These are phyloP conservation scores for Pseudocercospora macadamiae DNA, from an alignment of 2,329 filamentous ascomycete species.

Conservation along the genomic window DNA sequence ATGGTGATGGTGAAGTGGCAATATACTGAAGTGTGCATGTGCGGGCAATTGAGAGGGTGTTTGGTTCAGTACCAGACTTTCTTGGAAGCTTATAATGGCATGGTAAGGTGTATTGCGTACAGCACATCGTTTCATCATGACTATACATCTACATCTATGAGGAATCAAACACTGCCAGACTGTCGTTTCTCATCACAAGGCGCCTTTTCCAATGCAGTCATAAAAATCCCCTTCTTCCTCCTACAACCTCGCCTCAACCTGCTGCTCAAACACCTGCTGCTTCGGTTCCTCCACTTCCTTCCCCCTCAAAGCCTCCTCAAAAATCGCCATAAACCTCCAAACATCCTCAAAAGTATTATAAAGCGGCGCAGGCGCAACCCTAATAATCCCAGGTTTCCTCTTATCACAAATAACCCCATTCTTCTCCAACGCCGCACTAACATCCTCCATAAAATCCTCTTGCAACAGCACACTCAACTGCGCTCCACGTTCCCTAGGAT, in stretches of 20 bases:
- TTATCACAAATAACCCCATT: slow-evolving; percentile 79
- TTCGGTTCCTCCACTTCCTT: background rate
- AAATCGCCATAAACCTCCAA: slow-evolving; percentile 60
- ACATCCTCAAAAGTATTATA: slow-evolving; percentile 83
- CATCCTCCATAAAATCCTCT: slow-evolving; percentile 69
- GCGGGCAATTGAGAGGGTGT: too few relatives aligned
- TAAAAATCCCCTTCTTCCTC: background rate
- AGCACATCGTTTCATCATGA: too few relatives aligned
- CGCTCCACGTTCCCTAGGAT: slow-evolving; percentile 69
- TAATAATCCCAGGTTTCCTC: slow-evolving; percentile 80
- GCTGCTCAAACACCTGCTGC: background rate
- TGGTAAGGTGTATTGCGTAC: too few relatives aligned
- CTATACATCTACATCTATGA: too few relatives aligned
- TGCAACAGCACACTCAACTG: slow-evolving; percentile 76
- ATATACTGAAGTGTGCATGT: too few relatives aligned
- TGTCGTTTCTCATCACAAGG: too few relatives aligned
- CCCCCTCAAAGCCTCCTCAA: slow-evolving; percentile 46
- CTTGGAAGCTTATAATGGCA: too few relatives aligned
- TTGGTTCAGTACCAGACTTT: too few relatives aligned
- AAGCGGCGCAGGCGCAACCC: slow-evolving; percentile 79
- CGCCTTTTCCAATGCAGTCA: too few relatives aligned
- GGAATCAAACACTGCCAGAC: too few relatives aligned
- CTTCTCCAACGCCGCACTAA: slow-evolving; percentile 65
- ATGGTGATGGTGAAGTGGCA: background rate
- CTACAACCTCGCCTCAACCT: background rate